Conservation (phyloP, 495 filamentous ascomycete genomes). For the Xylaria nigripes region DNA sequence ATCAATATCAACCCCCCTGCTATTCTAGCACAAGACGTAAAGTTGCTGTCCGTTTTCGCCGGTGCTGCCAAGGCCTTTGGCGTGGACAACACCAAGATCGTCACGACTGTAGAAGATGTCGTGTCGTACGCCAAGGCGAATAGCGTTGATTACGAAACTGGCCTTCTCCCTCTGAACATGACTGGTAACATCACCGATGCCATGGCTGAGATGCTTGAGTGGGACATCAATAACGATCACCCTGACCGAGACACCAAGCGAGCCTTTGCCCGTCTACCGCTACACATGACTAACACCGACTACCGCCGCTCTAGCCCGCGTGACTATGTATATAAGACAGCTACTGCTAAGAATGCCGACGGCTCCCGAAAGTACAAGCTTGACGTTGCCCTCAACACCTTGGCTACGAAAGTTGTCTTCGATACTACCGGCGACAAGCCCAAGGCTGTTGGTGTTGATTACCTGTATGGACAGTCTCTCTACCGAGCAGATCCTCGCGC, state of each 20-base stretch:
- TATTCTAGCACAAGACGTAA: constrained; percentile 43
- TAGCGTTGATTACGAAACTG: constrained; percentile 11
- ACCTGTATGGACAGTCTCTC: constrained; percentile 49
- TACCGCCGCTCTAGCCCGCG: constrained; percentile 43
- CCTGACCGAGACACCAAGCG: constrained; percentile 17
- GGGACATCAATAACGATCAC: constrained; percentile 45
- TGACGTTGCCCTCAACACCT: constrained; percentile 50
- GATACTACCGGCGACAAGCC: constrained; percentile 35
- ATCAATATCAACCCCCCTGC: constrained; percentile 41
- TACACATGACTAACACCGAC: constrained; percentile 27
- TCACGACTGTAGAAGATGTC: background rate
- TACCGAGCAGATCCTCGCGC: constrained; percentile 50
- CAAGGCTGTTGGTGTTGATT: constrained; percentile 54
- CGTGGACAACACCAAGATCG: constrained; percentile 18
- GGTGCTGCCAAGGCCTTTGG: constrained; percentile 47
- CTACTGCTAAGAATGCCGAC: constrained; percentile 41
- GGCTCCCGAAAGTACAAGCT: constrained; percentile 50
- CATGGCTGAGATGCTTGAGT: constrained; percentile 37
- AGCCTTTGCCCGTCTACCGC: constrained; percentile 39
- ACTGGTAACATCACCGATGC: constrained; percentile 29
- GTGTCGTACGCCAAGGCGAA: constrained; percentile 5
- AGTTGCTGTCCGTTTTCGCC: constrained; percentile 42
- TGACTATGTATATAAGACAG: constrained; percentile 46
- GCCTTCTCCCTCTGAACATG: constrained; percentile 18
- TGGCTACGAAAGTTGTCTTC: constrained; percentile 54